Percentiles rank a stretch among this genome's conserved stretches.
These are phyloP conservation scores for Fusarium aywerte DNA, from an alignment of 2,329 filamentous ascomycete genomes.

Conservation along the genomic window DNA sequence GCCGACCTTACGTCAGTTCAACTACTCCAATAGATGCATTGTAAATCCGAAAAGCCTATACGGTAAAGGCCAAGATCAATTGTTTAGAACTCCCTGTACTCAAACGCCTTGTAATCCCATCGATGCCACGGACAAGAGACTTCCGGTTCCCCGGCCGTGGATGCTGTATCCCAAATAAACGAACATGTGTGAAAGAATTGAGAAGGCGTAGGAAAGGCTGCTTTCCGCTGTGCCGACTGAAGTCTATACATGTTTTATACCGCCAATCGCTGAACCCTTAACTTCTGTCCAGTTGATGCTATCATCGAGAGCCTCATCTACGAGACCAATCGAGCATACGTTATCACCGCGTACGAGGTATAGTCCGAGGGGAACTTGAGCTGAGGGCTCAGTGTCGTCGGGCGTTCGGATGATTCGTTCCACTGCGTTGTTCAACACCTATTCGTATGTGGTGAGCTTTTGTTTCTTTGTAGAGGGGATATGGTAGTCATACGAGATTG, in stretches of 20 bases:
- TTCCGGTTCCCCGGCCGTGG: slow-evolving; percentile 16
- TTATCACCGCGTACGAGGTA: slow-evolving; percentile 96
- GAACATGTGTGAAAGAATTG: slow-evolving; percentile 14
- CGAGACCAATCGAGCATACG: slow-evolving; percentile 87
- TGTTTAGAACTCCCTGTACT: slow-evolving; percentile 46
- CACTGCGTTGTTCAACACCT: slow-evolving; percentile 83
- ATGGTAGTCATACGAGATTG: slow-evolving; percentile 71
- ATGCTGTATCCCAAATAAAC: slow-evolving; percentile 38
- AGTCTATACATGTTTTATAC: slow-evolving; percentile 76
- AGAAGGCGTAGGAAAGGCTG: neutral
- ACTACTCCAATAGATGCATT: slow-evolving; percentile 26
- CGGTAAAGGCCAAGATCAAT: slow-evolving; percentile 39
- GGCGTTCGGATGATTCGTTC: slow-evolving; percentile 90
- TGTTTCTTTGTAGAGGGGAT: neutral
- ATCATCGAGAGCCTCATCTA: slow-evolving; percentile 88
- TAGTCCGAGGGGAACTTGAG: slow-evolving; percentile 83
- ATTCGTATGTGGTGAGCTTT: slow-evolving; percentile 28
- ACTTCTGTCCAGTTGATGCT: slow-evolving; percentile 96
- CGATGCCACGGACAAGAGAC: slow-evolving; percentile 26
- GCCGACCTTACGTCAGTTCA: slow-evolving; percentile 29
- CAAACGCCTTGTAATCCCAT: slow-evolving; percentile 42
- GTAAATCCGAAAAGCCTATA: slow-evolving; percentile 25
- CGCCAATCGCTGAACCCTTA: slow-evolving; percentile 82
- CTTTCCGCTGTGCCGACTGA: slow-evolving; percentile 10
- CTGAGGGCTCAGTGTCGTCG: slow-evolving; percentile 84